Evolutionary conservation across 1,284 basidiomycete species (phyloP).

Genomic region (Omphalotus olearius): DNA sequence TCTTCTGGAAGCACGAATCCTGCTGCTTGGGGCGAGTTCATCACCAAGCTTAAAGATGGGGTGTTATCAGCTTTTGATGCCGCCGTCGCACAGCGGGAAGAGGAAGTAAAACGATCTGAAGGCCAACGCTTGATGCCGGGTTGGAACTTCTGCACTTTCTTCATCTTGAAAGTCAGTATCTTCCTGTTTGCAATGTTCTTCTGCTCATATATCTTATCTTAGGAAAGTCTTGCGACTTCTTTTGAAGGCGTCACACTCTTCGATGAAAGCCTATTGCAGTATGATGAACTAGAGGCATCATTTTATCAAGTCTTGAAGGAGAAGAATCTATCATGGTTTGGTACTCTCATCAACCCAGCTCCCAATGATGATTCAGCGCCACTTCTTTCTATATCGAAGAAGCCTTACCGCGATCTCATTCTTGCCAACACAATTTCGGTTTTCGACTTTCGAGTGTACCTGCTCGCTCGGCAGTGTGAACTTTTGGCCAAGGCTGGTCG

Average conservation of each 20-base stretch:
- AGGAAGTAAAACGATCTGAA: slow-evolving; percentile 86
- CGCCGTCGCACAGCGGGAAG: slow-evolving; percentile 75
- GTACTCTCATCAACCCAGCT: slow-evolving; percentile 70
- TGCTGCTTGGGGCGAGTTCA: slow-evolving; percentile 84
- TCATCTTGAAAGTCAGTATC: slow-evolving; percentile 79
- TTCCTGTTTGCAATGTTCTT: background rate
- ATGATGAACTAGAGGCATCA: slow-evolving; percentile 86
- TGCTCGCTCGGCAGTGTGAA: slow-evolving; percentile 83
- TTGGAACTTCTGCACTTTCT: slow-evolving; percentile 98
- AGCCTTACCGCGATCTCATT: slow-evolving; percentile 87
- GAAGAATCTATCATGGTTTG: slow-evolving; percentile 88
- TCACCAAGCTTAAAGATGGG: slow-evolving; percentile 88
- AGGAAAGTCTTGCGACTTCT: slow-evolving; percentile 93
- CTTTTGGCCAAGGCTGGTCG: slow-evolving; percentile 73
- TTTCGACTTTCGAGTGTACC: slow-evolving; percentile 91
- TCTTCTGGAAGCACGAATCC: slow-evolving; percentile 68
- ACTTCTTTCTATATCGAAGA: slow-evolving; percentile 76
- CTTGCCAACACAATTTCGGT: slow-evolving; percentile 89
- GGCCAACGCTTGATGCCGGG: slow-evolving; percentile 84
- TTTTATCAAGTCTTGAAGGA: slow-evolving; percentile 81
- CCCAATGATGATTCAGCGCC: slow-evolving; percentile 78
- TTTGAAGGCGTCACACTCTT: slow-evolving; percentile 88
- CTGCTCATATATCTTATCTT: slow-evolving; percentile 6
- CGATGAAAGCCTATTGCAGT: slow-evolving; percentile 87
- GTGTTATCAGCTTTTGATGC: slow-evolving; percentile 79